These are phyloP conservation scores for Talaromyces adpressus DNA, from an alignment of 495 filamentous ascomycete species.

Conservation along the genomic window DNA sequence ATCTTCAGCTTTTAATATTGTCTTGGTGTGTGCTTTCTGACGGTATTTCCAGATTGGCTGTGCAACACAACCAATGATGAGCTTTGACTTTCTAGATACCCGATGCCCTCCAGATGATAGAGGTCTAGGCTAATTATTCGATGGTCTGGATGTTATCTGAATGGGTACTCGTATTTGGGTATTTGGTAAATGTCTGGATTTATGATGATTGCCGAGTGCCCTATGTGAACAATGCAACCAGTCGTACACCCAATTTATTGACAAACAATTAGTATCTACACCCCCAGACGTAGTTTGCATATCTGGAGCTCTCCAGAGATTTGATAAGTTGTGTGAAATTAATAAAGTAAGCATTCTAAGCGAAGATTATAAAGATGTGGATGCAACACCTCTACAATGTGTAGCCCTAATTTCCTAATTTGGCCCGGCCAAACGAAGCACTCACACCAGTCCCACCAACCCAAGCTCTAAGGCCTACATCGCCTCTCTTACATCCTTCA, in stretches of 20 bases:
- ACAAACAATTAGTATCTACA: background rate
- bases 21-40: background rate
- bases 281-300: background rate
- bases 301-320: background rate
- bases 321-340: background rate
- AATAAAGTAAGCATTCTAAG: background rate
- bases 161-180: no score
- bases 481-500: no score
- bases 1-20: background rate
- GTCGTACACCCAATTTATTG: background rate
- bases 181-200: no score
- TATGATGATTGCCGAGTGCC: background rate
- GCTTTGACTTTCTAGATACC: background rate
- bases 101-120: background rate
- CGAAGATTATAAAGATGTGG: background rate
- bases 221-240: background rate
- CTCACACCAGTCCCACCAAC: no score
- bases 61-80: background rate
- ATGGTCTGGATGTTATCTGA: background rate
- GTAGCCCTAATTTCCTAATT: background rate
- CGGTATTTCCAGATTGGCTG: background rate
- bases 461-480: no score
- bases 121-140: background rate
- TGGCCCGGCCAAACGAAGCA: no score
- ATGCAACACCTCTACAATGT: background rate